Conservation (phyloP, 306 rosid species). For the Malus orientalis region DNA sequence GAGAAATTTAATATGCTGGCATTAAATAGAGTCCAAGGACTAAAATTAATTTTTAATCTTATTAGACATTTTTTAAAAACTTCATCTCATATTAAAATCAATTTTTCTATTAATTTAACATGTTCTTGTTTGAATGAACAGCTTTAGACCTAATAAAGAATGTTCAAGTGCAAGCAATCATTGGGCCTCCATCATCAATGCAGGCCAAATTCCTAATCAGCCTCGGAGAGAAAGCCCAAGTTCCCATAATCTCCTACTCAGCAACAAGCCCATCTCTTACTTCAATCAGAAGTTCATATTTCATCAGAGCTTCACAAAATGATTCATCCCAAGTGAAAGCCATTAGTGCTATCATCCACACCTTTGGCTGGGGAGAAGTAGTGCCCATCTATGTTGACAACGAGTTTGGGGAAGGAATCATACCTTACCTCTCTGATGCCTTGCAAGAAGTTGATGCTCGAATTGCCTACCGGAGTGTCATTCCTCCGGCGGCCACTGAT, state of each 20-base stretch:
- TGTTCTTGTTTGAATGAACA: background rate
- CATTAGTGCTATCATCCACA: slow-evolving; percentile 26
- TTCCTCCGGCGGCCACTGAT: slow-evolving; percentile 15
- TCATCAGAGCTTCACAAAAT: slow-evolving; percentile 29
- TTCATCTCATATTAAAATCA: no score
- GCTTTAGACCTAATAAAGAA: slow-evolving; percentile 23
- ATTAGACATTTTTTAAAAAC: no score
- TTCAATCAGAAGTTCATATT: slow-evolving; percentile 32
- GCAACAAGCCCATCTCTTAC: slow-evolving; percentile 47
- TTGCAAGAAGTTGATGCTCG: slow-evolving; percentile 4
- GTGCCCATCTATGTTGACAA: background rate
- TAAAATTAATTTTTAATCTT: no score
- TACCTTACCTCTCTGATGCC: slow-evolving; percentile 13
- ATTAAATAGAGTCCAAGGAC: no score
- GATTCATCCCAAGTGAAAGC: slow-evolving; percentile 41
- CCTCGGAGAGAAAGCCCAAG: slow-evolving; percentile 36
- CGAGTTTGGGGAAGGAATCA: slow-evolving; percentile 3
- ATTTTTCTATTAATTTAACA: background rate
- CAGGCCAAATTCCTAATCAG: slow-evolving; percentile 40
- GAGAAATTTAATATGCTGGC: no score
- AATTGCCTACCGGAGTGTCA: slow-evolving; percentile 1
- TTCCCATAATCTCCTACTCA: slow-evolving; percentile 45
- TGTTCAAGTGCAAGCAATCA: slow-evolving; percentile 19
- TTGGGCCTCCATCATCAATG: slow-evolving; percentile 47
- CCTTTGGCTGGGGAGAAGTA: slow-evolving; percentile 40